Evolutionary conservation across 768 basidiomycete species (phyloP), one percentile per base, ranked within the genome.

Genomic region (Russula virescens): DNA sequence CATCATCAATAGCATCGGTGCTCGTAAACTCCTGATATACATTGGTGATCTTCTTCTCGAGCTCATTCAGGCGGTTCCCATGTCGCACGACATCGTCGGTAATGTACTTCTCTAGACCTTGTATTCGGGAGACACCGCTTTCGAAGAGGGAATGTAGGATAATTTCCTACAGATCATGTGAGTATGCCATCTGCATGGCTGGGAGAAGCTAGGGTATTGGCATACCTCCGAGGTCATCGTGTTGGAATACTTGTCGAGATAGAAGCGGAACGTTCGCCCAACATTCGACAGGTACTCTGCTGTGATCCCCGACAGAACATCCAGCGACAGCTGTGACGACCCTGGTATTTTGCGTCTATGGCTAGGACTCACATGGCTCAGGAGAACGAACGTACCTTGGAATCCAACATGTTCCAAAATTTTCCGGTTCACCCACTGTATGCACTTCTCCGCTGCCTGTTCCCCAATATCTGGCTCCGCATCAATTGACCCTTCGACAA

Each of bases 321-420:
- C 88, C 52, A 97, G 73, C 0, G 94, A 84, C 47, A 80, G 77
- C 68, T 83, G 80, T n/a, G 91, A 88, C 14, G 91, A 73, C 49
- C 92, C 93, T 89, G 62, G 10, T 13, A 7, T 45, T 38, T 25
- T 2, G 5, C 9, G 21, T 47, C 28, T 46, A 53, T 53, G 9
- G 23, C 8, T 11, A 5, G 10, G n/a, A 55, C 21, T 11, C 28
- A 26, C 23, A 58, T 5, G 34, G 16, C 38, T 42, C 57, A 53
- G 26, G 45, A 53, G 13, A 51, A 3, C 8, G 21, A 56, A 51
- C 85, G 60, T 60, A 89, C 94, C 91, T 79, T 97, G 95, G 70
- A 97, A 97, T 2, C 94, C 94, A 52, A 81, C 80, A 77, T 97
- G 95, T 68, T 96, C 93, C 68, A 97, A 70, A 55, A 96, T 79